Evolutionary conservation across 2,329 filamentous ascomycete species (phyloP).

Genomic region (Zymoseptoria tritici): DNA sequence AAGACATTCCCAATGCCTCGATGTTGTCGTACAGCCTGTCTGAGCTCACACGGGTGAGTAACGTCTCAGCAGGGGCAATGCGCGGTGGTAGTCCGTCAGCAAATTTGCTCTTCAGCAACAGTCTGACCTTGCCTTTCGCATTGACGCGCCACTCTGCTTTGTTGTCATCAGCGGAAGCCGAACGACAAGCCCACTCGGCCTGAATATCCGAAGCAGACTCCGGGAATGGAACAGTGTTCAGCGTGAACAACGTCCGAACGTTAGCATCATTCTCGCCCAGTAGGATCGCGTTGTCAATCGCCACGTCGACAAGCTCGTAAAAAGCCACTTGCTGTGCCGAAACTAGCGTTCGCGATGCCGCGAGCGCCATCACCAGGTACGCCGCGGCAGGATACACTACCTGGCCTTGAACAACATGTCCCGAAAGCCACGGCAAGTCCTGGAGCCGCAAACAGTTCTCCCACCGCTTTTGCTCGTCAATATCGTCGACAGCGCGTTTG

Average conservation of each 20-base stretch:
- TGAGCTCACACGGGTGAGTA: slow-evolving; percentile 4
- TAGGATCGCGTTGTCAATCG: slow-evolving; percentile 12
- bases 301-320: slow-evolving; percentile 12
- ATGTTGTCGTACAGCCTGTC: slow-evolving; percentile 3
- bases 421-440: slow-evolving; percentile 28
- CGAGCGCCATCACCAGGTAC: slow-evolving; percentile 18
- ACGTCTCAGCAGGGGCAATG: neutral
- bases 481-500: slow-evolving; percentile 10
- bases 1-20: slow-evolving; percentile 5
- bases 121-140: slow-evolving; percentile 3
- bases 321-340: slow-evolving; percentile 10
- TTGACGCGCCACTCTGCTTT: slow-evolving; percentile 5
- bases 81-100: slow-evolving; percentile 2
- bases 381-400: slow-evolving; percentile 29
- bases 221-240: slow-evolving; percentile 2
- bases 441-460: slow-evolving; percentile 9
- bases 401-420: slow-evolving; percentile 27
- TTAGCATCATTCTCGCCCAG: slow-evolving; percentile 12
- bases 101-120: slow-evolving; percentile 1
- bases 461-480: slow-evolving; percentile 13
- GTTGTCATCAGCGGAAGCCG: slow-evolving; percentile 1
- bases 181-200: slow-evolving; percentile 4
- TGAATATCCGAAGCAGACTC: slow-evolving; percentile 1
- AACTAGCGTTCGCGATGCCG: slow-evolving; percentile 14
- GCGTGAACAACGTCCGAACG: slow-evolving; percentile 24